Percentiles rank a stretch among this genome's conserved stretches.
Conservation (phyloP, 768 basidiomycete species). For the Russula compacta region DNA sequence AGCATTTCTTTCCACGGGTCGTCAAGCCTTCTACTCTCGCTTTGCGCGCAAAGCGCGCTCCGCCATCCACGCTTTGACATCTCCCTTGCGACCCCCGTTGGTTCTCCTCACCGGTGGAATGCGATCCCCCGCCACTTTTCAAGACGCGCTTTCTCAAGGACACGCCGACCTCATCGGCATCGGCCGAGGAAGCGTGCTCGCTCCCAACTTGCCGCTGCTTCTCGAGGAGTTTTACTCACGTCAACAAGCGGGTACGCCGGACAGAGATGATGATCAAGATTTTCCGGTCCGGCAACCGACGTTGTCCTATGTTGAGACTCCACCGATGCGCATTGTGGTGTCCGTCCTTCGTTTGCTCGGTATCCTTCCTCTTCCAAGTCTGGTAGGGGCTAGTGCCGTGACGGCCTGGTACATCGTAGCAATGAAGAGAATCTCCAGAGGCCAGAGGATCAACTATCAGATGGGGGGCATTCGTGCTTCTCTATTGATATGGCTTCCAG, state of each 20-base stretch:
- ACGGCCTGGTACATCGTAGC: slow-evolving; percentile 61
- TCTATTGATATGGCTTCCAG: slow-evolving; percentile 22
- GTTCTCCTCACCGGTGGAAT: slow-evolving; percentile 80
- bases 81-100: slow-evolving; percentile 37
- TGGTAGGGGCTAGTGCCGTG: slow-evolving; percentile 55
- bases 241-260: background rate
- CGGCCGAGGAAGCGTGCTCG: slow-evolving; percentile 54
- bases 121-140: slow-evolving; percentile 46
- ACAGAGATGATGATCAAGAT: background rate
- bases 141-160: slow-evolving; percentile 39
- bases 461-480: slow-evolving; percentile 22
- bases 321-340: background rate
- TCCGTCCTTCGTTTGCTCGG: slow-evolving; percentile 18
- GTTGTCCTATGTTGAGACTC: slow-evolving; percentile 3
- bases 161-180: slow-evolving; percentile 74
- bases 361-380: slow-evolving; percentile 31
- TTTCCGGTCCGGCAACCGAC: slow-evolving; percentile 1
- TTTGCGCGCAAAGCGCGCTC: slow-evolving; percentile 53
- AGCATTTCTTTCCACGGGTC: slow-evolving; percentile 31
- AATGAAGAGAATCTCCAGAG: slow-evolving; percentile 43
- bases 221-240: slow-evolving; percentile 16
- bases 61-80: slow-evolving; percentile 30
- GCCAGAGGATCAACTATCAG: slow-evolving; percentile 17
- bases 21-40: slow-evolving; percentile 65
- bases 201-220: slow-evolving; percentile 48